Evolutionary conservation across 495 filamentous ascomycete genomes (phyloP), one percentile per base, ranked within the genome.

Genomic region (Trichoderma gamsii): DNA sequence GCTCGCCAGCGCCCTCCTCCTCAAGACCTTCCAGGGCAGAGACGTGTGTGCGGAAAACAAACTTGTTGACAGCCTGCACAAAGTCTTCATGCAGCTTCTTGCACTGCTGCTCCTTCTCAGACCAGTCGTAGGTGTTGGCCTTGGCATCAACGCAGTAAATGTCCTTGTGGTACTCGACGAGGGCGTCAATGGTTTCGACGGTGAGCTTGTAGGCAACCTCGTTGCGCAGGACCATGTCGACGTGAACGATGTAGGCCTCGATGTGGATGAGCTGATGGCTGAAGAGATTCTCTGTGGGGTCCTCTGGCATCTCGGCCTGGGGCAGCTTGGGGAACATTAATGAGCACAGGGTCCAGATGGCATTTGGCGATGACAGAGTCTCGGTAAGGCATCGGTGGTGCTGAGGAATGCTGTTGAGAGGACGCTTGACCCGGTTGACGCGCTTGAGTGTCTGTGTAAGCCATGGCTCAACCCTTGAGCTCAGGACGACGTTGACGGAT

Each of bases 11-110:
- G 67, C 95, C 95, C 76, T 97, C 96, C 79, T 99, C 95, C 82
- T 99, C 95, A 67, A 98, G 79, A 64, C 95, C 95, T 79, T 99
- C 95, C 67, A 99, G 83, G 46, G 94, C 95, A 71, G 90, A 88
- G 69, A 90, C 92, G 71, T 91, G 87, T 38, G 95, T 93, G 72
- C 93, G 87, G 81, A 92, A 99, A 73, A 99, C 93, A 76, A 95
- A 99, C 80, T 90, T 93, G 85, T 99, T 99, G 81, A 92, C 89
- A 61, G 93, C 91, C 80, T 99, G 95, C 68, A 97, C 87, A 75
- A 99, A 98, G 72, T 97, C 92, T 67, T 97, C 95, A 76, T 98
- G 96, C 67, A 99, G 81, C 81, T 96, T 97, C 89, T 97, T 97
- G 80, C 96, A 81, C 76, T 98, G 94, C 70, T 86, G 82, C 71